Conservation (phyloP, 768 basidiomycete genomes). For the Tulasnella sp. region DNA sequence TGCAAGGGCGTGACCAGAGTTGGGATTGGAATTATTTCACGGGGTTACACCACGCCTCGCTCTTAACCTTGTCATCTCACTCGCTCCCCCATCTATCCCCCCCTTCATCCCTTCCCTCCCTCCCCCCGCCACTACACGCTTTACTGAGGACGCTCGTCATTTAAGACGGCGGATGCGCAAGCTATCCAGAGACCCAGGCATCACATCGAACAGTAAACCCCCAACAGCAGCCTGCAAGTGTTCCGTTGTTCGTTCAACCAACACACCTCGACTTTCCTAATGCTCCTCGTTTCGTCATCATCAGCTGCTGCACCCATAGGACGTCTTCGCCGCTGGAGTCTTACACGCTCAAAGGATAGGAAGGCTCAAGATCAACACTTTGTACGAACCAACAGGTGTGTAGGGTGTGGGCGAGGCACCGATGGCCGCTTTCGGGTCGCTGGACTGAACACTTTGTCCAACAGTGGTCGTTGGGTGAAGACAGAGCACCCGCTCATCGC, state of each 20-base stretch:
- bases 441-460: slow-evolving; percentile 10
- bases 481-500: slow-evolving; percentile 29
- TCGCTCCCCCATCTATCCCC: background rate
- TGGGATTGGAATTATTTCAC: slow-evolving; percentile 20
- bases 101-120: slow-evolving; percentile 12
- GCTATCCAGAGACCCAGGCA: slow-evolving; percentile 16
- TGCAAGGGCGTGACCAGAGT: slow-evolving; percentile 16
- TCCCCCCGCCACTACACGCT: background rate
- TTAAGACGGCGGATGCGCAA: slow-evolving; percentile 31
- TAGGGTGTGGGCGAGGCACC: background rate
- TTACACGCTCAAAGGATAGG: slow-evolving; percentile 31
- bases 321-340: slow-evolving; percentile 28
- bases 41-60: slow-evolving; percentile 14
- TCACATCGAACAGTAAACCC: slow-evolving; percentile 16
- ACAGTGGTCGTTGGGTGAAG: slow-evolving; percentile 31
- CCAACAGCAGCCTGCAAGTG: slow-evolving; percentile 13
- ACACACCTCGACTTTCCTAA: slow-evolving; percentile 2
- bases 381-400: slow-evolving; percentile 29
- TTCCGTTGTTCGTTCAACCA: slow-evolving; percentile 19
- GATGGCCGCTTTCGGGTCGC: slow-evolving; percentile 4
- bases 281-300: slow-evolving; percentile 7
- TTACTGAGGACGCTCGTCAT: background rate
- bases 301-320: slow-evolving; percentile 21
- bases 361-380: slow-evolving; percentile 29
- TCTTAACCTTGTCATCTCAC: slow-evolving; percentile 20